Evolutionary conservation across 2,329 filamentous ascomycete genomes (phyloP).

Genomic region (Fusarium verticillioides): DNA sequence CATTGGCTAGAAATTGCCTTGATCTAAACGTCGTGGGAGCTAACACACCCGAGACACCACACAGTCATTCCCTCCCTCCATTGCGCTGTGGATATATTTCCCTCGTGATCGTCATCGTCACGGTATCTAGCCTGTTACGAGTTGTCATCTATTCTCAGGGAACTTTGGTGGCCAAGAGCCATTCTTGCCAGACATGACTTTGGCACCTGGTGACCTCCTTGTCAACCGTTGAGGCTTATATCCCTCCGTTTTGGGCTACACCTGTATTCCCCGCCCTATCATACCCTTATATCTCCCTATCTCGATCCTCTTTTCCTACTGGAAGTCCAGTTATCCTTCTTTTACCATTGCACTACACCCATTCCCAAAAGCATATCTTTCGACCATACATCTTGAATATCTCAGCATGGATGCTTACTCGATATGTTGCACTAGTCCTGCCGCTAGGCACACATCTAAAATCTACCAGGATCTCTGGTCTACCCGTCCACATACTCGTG

Average conservation of each 20-base stretch:
- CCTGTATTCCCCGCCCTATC: slow-evolving; percentile 22
- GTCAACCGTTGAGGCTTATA: slow-evolving; percentile 39
- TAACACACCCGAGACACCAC: slow-evolving; percentile 27
- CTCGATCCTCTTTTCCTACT: slow-evolving; percentile 19
- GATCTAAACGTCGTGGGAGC: neutral
- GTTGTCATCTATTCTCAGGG: slow-evolving; percentile 25
- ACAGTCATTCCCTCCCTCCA: slow-evolving; percentile 20
- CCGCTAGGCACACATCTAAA: slow-evolving; percentile 56
- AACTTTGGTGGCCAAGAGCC: slow-evolving; percentile 12
- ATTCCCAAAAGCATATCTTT: slow-evolving; percentile 2
- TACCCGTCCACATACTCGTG: slow-evolving; percentile 52
- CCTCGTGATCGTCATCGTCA: slow-evolving; percentile 39
- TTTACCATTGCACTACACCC: neutral
- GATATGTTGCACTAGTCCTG: slow-evolving; percentile 59
- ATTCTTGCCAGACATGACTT: slow-evolving; percentile 18
- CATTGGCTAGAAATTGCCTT: slow-evolving; percentile 10
- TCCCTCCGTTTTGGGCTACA: slow-evolving; percentile 19
- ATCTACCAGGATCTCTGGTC: slow-evolving; percentile 63
- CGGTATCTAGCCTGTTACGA: slow-evolving; percentile 32
- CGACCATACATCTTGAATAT: neutral
- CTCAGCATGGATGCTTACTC: slow-evolving; percentile 63
- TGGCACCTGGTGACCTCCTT: slow-evolving; percentile 36
- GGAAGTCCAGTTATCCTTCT: slow-evolving; percentile 31
- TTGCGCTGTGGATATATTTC: slow-evolving; percentile 25
- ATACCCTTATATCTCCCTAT: slow-evolving; percentile 8